Conservation (phyloP, 768 basidiomycete species). For the Lentinula aciculospora region DNA sequence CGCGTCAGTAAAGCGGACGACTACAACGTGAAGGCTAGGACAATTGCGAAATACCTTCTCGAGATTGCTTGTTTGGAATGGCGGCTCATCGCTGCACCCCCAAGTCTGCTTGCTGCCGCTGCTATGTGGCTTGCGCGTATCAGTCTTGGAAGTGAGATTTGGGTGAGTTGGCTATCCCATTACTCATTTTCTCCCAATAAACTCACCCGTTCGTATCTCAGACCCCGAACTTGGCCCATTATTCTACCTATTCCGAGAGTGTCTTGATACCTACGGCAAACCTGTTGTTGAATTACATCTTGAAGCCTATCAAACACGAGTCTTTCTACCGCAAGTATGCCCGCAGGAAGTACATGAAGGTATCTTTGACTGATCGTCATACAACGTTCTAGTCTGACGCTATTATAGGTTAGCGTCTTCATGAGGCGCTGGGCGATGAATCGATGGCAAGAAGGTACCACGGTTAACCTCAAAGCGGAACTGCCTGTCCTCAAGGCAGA, state of each 20-base stretch:
- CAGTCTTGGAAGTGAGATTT: conserved; percentile 72
- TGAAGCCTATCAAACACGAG: conserved; percentile 66
- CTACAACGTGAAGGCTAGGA: conserved; percentile 80
- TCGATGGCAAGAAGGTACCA: conserved; percentile 60
- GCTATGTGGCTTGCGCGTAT: conserved; percentile 83
- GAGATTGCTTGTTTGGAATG: conserved; percentile 84
- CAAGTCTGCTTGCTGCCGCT: conserved; percentile 78
- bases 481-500: conserved; percentile 54
- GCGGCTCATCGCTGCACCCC: conserved; percentile 65
- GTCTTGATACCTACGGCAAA: conserved; percentile 78
- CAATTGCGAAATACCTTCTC: conserved; percentile 86
- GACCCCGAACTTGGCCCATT: conserved; percentile 84
- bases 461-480: conserved; percentile 55
- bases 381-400: background rate
- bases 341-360: conserved; percentile 79
- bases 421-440: conserved; percentile 83
- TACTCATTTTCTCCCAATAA: background rate
- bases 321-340: conserved; percentile 89
- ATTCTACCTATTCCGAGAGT: conserved; percentile 78
- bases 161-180: conserved; percentile 46
- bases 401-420: conserved; percentile 66
- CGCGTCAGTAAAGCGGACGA: conserved; percentile 91
- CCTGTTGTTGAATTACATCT: conserved; percentile 82
- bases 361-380: conserved; percentile 24
- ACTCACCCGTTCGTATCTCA: conserved; percentile 22